Evolutionary conservation across 164 flowering plant genomes (phyloP).

Genomic region (Magnolia sinica): DNA sequence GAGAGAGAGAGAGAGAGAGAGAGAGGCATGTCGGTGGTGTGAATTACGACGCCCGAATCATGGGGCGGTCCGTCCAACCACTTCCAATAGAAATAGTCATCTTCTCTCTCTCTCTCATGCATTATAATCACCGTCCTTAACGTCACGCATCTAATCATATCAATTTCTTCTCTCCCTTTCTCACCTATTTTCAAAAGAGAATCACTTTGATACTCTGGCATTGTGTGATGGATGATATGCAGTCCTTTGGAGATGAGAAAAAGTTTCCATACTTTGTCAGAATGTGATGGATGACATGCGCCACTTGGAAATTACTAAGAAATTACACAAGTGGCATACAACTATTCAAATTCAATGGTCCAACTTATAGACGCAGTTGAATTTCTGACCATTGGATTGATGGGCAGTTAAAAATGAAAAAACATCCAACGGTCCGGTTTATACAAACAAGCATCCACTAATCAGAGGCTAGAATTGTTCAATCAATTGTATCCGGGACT

Average conservation of each 20-base stretch:
- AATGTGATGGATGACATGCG: too few relatives aligned
- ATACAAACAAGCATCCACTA: too few relatives aligned
- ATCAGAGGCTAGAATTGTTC: too few relatives aligned
- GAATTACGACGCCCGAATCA: slow-evolving; percentile 1
- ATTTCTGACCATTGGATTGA: too few relatives aligned
- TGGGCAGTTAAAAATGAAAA: too few relatives aligned
- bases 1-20: background rate
- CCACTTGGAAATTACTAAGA: too few relatives aligned
- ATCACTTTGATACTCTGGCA: background rate
- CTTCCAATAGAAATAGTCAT: background rate
- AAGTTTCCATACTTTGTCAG: too few relatives aligned
- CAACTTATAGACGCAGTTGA: too few relatives aligned
- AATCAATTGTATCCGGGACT: too few relatives aligned
- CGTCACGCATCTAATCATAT: slow-evolving; percentile 1
- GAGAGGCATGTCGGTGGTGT: slow-evolving; percentile 6
- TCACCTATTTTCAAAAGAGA: background rate
- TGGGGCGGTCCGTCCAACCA: slow-evolving; percentile 2
- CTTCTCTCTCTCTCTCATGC: background rate
- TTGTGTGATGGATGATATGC: background rate
- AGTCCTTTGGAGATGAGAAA: background rate
- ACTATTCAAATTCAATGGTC: too few relatives aligned
- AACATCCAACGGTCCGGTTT: too few relatives aligned
- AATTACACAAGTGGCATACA: too few relatives aligned
- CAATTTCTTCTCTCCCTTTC: background rate
- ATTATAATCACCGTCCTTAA: background rate